These are phyloP conservation scores for Colletotrichum gigasporum DNA, from an alignment of 2,329 filamentous ascomycete species.

Conservation along the genomic window DNA sequence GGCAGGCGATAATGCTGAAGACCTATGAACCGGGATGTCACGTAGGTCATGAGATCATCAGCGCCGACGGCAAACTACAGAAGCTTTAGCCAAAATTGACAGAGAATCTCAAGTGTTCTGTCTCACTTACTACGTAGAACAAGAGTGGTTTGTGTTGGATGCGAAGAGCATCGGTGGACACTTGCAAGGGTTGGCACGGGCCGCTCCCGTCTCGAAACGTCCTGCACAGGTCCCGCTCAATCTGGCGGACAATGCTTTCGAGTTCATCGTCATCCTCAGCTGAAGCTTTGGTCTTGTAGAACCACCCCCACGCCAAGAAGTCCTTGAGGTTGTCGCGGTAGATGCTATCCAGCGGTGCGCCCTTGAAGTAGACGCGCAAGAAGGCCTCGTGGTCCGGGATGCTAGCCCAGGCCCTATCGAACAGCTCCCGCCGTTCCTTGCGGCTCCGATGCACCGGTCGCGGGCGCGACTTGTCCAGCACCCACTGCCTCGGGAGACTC, in stretches of 20 bases:
- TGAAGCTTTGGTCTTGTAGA: slow-evolving; percentile 46
- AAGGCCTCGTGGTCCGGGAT: slow-evolving; percentile 62
- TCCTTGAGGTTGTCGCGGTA: slow-evolving; percentile 67
- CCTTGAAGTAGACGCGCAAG: slow-evolving; percentile 66
- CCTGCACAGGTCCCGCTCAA: slow-evolving; percentile 60
- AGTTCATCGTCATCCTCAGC: slow-evolving; percentile 62
- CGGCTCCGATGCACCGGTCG: background rate
- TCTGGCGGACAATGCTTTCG: slow-evolving; percentile 59
- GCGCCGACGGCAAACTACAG: slow-evolving; percentile 41
- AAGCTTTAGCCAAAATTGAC: slow-evolving; percentile 57
- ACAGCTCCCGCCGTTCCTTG: background rate
- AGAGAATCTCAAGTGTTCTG: slow-evolving; percentile 71
- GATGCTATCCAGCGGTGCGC: slow-evolving; percentile 60
- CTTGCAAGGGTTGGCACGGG: slow-evolving; percentile 51
- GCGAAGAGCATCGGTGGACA: slow-evolving; percentile 60
- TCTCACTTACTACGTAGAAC: slow-evolving; percentile 63
- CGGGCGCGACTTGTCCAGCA: slow-evolving; percentile 40
- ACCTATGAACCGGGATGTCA: background rate
- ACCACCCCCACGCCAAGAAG: slow-evolving; percentile 68
- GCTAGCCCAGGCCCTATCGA: background rate
- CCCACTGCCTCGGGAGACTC: slow-evolving; percentile 51
- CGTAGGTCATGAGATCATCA: slow-evolving; percentile 55
- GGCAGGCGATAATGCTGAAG: background rate
- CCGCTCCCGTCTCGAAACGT: slow-evolving; percentile 59
- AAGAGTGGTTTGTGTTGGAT: slow-evolving; percentile 58